phyloP scores from a whole-genome alignment of 139 green algal genomes.

The Picochlorum sp. region DNA sequence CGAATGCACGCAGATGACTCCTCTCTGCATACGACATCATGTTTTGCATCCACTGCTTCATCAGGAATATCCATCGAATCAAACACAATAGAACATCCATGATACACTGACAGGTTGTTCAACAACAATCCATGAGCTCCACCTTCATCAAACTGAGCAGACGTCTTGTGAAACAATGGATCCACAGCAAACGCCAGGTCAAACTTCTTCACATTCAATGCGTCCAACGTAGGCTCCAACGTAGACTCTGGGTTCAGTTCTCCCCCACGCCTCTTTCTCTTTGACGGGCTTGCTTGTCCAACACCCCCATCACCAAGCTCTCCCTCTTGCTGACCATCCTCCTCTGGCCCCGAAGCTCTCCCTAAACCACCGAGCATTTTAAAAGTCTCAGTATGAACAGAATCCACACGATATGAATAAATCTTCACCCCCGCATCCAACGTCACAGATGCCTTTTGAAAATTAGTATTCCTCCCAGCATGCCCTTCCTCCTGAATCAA shows the following conservation, averaged over 20 bases:
- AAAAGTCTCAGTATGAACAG: slow-evolving; percentile 69
- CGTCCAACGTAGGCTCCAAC: slow-evolving; percentile 52
- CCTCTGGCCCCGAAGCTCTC: slow-evolving; percentile 20
- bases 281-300: slow-evolving; percentile 6
- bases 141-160: slow-evolving; percentile 81
- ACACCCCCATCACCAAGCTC: slow-evolving; percentile 21
- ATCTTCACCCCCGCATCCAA: slow-evolving; percentile 88
- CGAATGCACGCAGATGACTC: slow-evolving; percentile 5
- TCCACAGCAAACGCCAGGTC: slow-evolving; percentile 62
- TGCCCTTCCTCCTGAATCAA: slow-evolving; percentile 49
- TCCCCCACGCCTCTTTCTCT: slow-evolving; percentile 11
- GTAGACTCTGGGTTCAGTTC: slow-evolving; percentile 41
- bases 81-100: slow-evolving; percentile 64
- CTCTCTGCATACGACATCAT: neutral
- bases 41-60: slow-evolving; percentile 6
- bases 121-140: slow-evolving; percentile 66
- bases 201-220: slow-evolving; percentile 69
- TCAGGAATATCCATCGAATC: slow-evolving; percentile 63
- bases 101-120: slow-evolving; percentile 60
- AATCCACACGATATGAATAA: slow-evolving; percentile 80
- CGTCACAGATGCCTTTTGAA: slow-evolving; percentile 76
- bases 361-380: slow-evolving; percentile 58
- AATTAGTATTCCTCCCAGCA: slow-evolving; percentile 60
- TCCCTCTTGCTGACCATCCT: slow-evolving; percentile 10
- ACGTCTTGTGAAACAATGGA: slow-evolving; percentile 79